Conservation (phyloP, 768 basidiomycete species). For the Suillus sp. region DNA sequence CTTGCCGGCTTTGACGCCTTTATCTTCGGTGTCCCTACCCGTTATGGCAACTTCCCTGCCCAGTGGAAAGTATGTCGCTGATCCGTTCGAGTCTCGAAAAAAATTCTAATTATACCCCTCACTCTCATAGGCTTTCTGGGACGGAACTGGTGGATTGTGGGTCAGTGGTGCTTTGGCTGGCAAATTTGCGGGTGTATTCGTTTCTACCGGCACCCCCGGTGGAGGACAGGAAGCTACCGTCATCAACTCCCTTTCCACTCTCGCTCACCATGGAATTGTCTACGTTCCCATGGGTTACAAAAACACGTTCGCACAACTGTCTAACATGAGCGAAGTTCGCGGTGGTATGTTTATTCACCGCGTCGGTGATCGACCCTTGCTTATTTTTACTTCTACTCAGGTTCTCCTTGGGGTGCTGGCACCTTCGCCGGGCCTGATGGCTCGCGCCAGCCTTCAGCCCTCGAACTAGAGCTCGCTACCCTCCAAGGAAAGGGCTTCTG, state of each 20-base stretch:
- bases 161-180: conserved; percentile 57
- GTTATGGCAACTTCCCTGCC: conserved; percentile 78
- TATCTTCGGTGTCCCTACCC: conserved; percentile 77
- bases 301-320: conserved; percentile 43
- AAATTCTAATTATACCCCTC: conserved; percentile 11
- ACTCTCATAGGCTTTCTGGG: conserved; percentile 64
- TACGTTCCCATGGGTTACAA: conserved; percentile 75
- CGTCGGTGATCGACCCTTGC: neutral
- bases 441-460: conserved; percentile 45
- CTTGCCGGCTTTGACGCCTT: conserved; percentile 68
- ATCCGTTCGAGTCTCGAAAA: conserved; percentile 1
- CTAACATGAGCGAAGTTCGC: conserved; percentile 50
- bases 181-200: conserved; percentile 76
- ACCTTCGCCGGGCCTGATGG: conserved; percentile 54
- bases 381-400: conserved; percentile 34
- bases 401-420: conserved; percentile 79
- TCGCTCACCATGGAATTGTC: conserved; percentile 73
- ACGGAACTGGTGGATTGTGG: conserved; percentile 73
- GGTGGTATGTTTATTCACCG: conserved; percentile 49
- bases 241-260: conserved; percentile 52
- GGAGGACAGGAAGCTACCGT: conserved; percentile 79
- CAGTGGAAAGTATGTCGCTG: conserved; percentile 67
- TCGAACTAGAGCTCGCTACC: conserved; percentile 54
- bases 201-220: conserved; percentile 70
- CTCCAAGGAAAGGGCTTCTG: conserved; percentile 59